These are phyloP conservation scores for Pilasporangium apinafurcum DNA, from an alignment of 352 stramenopile genomes.

Conservation along the genomic window DNA sequence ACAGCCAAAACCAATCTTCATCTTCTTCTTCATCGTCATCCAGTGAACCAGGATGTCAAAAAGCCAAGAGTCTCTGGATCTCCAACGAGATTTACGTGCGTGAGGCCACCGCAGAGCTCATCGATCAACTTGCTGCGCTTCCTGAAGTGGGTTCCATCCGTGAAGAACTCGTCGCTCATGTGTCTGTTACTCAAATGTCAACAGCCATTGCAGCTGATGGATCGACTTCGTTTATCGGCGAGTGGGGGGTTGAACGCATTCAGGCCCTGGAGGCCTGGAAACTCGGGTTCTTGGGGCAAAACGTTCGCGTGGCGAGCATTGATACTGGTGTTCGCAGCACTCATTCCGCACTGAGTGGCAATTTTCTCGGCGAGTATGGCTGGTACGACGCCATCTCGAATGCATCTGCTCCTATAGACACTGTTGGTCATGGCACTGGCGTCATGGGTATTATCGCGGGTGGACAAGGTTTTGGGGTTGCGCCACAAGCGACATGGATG, in stretches of 20 bases:
- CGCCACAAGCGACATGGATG: conserved; percentile 29
- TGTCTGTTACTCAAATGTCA: conserved; percentile 7
- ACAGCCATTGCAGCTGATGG: conserved; percentile 6
- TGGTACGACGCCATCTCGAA: conserved; percentile 43
- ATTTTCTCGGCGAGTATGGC: conserved; percentile 29
- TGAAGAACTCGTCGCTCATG: conserved; percentile 11
- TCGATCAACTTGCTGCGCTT: conserved; percentile 21
- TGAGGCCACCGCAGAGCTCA: conserved; percentile 20
- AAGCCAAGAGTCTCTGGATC: conserved; percentile 37
- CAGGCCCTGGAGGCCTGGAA: conserved; percentile 28
- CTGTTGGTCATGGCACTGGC: conserved; percentile 26
- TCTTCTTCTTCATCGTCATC: not conserved
- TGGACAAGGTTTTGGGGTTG: conserved; percentile 20
- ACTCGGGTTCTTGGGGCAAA: conserved; percentile 21
- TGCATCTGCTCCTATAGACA: conserved; percentile 19
- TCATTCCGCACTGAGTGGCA: conserved; percentile 21
- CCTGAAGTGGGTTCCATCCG: conserved; percentile 20
- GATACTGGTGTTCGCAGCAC: conserved; percentile 35
- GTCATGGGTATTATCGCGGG: conserved; percentile 28
- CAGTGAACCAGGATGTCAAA: not conserved
- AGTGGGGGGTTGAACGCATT: conserved; percentile 39
- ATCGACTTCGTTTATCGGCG: conserved; percentile 9
- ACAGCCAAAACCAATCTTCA: conserved; percentile 4
- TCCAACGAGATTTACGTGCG: conserved; percentile 37
- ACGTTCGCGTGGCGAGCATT: conserved; percentile 34